A percentile compares a stretch with the other conserved stretches of the same genome.
Conservation (phyloP, 306 rosid species). For the Dicorynia guianensis region DNA sequence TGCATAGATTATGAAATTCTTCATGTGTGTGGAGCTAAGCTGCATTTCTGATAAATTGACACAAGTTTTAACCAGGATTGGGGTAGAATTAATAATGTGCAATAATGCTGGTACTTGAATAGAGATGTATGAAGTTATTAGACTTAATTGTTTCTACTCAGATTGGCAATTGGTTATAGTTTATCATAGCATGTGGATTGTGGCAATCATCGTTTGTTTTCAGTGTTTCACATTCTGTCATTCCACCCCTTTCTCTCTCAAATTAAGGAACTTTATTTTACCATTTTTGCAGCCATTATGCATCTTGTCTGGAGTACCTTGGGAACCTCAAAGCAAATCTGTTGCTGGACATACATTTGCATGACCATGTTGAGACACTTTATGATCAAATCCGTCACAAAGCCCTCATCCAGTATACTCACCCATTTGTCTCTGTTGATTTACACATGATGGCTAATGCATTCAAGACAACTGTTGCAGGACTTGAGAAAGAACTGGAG, state of each 20-base stretch:
- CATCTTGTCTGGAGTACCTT: slow-evolving; percentile 95
- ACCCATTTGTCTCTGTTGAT: slow-evolving; percentile 95
- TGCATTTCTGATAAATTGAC: slow-evolving; percentile 11
- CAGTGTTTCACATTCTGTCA: background rate
- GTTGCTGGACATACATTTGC: slow-evolving; percentile 87
- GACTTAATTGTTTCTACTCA: background rate
- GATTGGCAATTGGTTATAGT: slow-evolving; percentile 2
- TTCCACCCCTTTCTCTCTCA: background rate
- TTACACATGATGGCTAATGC: slow-evolving; percentile 93
- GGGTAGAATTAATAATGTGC: slow-evolving; percentile 8
- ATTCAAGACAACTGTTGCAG: slow-evolving; percentile 89
- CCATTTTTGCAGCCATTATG: slow-evolving; percentile 80
- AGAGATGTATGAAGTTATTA: slow-evolving; percentile 18
- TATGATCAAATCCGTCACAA: slow-evolving; percentile 95
- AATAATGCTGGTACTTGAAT: slow-evolving; percentile 13
- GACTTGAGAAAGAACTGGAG: slow-evolving; percentile 96
- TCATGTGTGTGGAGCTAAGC: slow-evolving; percentile 2
- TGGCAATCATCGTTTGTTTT: background rate
- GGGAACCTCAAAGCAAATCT: slow-evolving; percentile 91
- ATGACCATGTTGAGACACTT: slow-evolving; percentile 92
- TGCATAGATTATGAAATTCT: slow-evolving; percentile 21
- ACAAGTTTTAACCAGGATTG: background rate
- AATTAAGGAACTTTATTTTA: slow-evolving; percentile 22
- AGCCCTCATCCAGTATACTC: slow-evolving; percentile 95
- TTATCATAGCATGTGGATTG: background rate